Percentiles rank a stretch among this genome's conserved stretches.
phyloP scores from a whole-genome alignment of 2,329 filamentous ascomycete species.

The Tolypocladium cylindrosporum region DNA sequence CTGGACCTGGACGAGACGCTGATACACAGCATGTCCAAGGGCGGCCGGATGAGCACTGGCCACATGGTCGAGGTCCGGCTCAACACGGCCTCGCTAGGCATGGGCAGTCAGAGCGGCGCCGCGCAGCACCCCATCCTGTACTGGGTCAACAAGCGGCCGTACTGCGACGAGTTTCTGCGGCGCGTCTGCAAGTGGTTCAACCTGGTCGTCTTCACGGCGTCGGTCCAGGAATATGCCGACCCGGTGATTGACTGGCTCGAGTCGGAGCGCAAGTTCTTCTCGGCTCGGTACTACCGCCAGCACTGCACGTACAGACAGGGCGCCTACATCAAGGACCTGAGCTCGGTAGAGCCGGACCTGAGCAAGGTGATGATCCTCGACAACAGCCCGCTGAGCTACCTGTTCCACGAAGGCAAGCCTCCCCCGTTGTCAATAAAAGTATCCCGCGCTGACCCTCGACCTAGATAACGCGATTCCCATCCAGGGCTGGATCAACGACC shows the following conservation, averaged over 20 bases:
- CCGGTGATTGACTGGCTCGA: slow-evolving; percentile 99
- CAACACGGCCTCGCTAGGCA: slow-evolving; percentile 59
- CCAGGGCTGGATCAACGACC: slow-evolving; percentile 98
- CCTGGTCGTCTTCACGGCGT: slow-evolving; percentile 90
- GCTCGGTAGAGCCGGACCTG: slow-evolving; percentile 89
- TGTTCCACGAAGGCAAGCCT: slow-evolving; percentile 86
- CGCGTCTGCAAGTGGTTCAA: slow-evolving; percentile 97
- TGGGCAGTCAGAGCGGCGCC: slow-evolving; percentile 51
- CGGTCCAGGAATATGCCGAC: slow-evolving; percentile 96
- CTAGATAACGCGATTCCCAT: slow-evolving; percentile 97
- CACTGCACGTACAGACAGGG: slow-evolving; percentile 94
- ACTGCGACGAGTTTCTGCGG: slow-evolving; percentile 92
- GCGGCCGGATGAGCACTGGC: slow-evolving; percentile 86
- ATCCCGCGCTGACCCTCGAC: slow-evolving; percentile 1
- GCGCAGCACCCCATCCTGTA: slow-evolving; percentile 95
- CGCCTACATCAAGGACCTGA: slow-evolving; percentile 96
- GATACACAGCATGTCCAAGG: slow-evolving; percentile 97
- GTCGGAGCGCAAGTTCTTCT: slow-evolving; percentile 92
- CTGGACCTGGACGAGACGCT: slow-evolving; percentile 94
- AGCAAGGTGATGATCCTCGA: slow-evolving; percentile 99
- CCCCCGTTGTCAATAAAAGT: too few relatives aligned
- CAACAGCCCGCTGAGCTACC: slow-evolving; percentile 95
- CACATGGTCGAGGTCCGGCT: slow-evolving; percentile 98
- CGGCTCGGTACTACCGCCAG: slow-evolving; percentile 86
- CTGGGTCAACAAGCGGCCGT: slow-evolving; percentile 95